phyloP scores from a whole-genome alignment of 2,329 filamentous ascomycete species.

The Chrysoporthe cubensis region DNA sequence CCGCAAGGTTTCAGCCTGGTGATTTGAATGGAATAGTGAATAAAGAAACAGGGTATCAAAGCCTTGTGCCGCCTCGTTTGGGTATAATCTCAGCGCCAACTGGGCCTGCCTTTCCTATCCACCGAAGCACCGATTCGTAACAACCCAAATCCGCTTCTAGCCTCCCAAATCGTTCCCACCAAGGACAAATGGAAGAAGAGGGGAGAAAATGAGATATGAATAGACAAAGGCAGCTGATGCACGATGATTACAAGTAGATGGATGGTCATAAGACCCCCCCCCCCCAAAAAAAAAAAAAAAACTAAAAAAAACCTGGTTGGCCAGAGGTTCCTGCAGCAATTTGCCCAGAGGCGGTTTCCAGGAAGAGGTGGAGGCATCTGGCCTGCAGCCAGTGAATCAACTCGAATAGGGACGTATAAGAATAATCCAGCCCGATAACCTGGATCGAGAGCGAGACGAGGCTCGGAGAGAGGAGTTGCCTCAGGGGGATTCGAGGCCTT shows the following conservation, averaged over 20 bases:
- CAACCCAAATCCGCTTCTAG: background rate
- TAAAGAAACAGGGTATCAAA: conserved; percentile 28
- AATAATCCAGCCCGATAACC: background rate
- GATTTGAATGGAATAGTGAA: conserved; percentile 11
- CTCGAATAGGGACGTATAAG: background rate
- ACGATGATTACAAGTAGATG: background rate
- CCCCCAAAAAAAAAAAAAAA: too few relatives aligned
- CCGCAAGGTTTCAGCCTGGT: conserved; percentile 19
- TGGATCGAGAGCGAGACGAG: background rate
- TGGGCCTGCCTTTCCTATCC: background rate
- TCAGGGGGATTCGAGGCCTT: conserved; percentile 59
- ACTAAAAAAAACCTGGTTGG: too few relatives aligned
- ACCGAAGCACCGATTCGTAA: background rate
- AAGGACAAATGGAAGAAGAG: background rate
- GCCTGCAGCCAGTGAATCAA: background rate
- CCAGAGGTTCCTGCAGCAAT: background rate
- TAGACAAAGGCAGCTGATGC: background rate
- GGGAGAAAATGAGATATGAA: background rate
- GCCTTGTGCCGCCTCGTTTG: conserved; percentile 6
- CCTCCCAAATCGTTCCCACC: background rate
- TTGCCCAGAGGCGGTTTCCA: background rate
- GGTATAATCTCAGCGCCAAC: conserved; percentile 12
- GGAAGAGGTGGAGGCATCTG: background rate
- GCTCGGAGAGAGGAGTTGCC: background rate
- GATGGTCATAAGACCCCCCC: background rate